phyloP scores from a whole-genome alignment of 257 asterid genomes.

The Solanum pimpinellifolium region DNA sequence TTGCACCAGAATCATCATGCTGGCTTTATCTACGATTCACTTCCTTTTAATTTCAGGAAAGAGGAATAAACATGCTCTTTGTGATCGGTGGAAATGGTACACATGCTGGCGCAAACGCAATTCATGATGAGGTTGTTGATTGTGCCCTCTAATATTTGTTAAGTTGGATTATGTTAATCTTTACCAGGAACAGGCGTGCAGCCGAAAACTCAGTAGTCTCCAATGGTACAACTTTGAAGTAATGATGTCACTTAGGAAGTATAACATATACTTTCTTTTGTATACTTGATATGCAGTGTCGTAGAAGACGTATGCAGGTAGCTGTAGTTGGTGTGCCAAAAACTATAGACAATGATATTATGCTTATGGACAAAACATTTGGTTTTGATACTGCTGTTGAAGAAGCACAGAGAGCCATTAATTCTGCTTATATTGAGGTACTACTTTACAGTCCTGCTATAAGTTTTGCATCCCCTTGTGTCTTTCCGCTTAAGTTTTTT shows the following conservation, averaged over 20 bases:
- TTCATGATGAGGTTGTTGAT: slow-evolving; percentile 69
- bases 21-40: not conserved
- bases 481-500: not conserved
- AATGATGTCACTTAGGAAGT: not conserved
- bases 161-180: not conserved
- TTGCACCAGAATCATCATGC: not conserved
- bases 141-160: not conserved
- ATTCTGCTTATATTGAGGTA: slow-evolving; percentile 90
- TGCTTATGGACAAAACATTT: slow-evolving; percentile 92
- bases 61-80: slow-evolving; percentile 89
- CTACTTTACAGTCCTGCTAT: not conserved
- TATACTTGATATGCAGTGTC: slow-evolving; percentile 41
- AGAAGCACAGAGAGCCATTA: slow-evolving; percentile 95
- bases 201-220: not conserved
- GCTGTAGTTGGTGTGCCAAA: slow-evolving; percentile 96
- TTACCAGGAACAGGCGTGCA: not conserved
- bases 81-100: slow-evolving; percentile 98
- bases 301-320: slow-evolving; percentile 50
- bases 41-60: slow-evolving; percentile 44
- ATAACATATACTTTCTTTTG: not conserved
- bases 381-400: slow-evolving; percentile 99
- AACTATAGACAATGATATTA: slow-evolving; percentile 92
- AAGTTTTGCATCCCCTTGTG: not conserved
- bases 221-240: not conserved
- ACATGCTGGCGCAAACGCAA: slow-evolving; percentile 96